Conservation (phyloP, 352 stramenopile genomes). For the Globisporangium echinulatum region DNA sequence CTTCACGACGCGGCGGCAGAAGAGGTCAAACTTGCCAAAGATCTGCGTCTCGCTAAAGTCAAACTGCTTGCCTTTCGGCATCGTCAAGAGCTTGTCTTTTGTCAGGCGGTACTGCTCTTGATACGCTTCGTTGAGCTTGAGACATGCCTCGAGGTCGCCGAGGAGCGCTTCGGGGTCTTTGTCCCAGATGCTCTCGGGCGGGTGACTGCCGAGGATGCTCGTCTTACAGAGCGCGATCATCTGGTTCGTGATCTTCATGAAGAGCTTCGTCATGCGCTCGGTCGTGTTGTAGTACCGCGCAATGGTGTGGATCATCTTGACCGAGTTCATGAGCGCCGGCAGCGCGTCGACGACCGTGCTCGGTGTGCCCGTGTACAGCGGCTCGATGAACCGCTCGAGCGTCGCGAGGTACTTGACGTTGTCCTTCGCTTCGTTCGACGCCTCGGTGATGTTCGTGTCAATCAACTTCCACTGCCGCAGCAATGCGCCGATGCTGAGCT, state of each 20-base stretch:
- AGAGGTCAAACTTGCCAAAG: slow-evolving; percentile 90
- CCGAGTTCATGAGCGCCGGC: slow-evolving; percentile 84
- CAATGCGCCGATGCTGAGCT: slow-evolving; percentile 50
- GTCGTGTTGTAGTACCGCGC: slow-evolving; percentile 88
- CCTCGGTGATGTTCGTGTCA: slow-evolving; percentile 83
- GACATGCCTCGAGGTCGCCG: slow-evolving; percentile 59
- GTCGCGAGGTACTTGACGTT: slow-evolving; percentile 85
- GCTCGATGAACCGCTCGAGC: slow-evolving; percentile 83
- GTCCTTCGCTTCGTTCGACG: slow-evolving; percentile 79
- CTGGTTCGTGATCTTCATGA: slow-evolving; percentile 90
- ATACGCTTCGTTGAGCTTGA: slow-evolving; percentile 89
- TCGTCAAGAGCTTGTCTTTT: slow-evolving; percentile 85
- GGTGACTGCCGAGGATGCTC: slow-evolving; percentile 47
- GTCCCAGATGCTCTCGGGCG: slow-evolving; percentile 64
- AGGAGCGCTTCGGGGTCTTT: slow-evolving; percentile 68
- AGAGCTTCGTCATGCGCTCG: slow-evolving; percentile 87
- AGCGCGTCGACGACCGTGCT: slow-evolving; percentile 62
- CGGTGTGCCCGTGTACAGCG: slow-evolving; percentile 60
- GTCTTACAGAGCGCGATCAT: slow-evolving; percentile 83
- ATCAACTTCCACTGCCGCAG: slow-evolving; percentile 85
- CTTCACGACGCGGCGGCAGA: slow-evolving; percentile 85
- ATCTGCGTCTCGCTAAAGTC: slow-evolving; percentile 89
- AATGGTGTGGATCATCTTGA: slow-evolving; percentile 90
- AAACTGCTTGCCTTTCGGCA: slow-evolving; percentile 89
- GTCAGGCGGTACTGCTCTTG: slow-evolving; percentile 87